Evolutionary conservation across 176 grass and related monocot genomes (phyloP).

Genomic region (Lolium rigidum): DNA sequence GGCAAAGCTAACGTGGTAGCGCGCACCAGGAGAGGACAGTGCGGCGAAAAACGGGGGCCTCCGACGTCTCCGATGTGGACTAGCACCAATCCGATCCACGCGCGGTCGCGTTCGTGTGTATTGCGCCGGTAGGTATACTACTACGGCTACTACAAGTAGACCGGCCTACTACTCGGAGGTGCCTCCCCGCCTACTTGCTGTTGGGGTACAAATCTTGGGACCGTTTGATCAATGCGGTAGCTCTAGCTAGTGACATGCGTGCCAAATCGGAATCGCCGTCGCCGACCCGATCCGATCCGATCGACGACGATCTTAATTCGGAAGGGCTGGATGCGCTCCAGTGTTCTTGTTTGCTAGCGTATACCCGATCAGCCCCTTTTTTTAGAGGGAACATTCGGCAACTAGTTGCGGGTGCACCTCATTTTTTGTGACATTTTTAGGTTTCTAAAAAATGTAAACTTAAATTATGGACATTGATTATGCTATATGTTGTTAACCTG

Average conservation of each 20-base stretch:
- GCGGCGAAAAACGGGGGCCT: slow-evolving; percentile 10
- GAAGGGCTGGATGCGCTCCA: background rate
- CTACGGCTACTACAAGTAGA: background rate
- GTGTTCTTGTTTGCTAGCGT: background rate
- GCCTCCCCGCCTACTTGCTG: background rate
- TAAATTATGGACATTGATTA: too few species aligned
- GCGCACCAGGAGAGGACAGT: slow-evolving; percentile 40
- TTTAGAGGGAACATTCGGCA: too few species aligned
- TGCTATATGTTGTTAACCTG: too few species aligned
- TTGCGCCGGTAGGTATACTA: slow-evolving; percentile 30
- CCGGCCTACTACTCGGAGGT: background rate
- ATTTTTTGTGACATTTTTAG: too few species aligned
- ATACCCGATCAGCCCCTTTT: background rate
- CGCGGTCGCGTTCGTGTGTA: background rate
- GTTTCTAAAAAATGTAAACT: too few species aligned
- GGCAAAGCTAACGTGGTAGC: slow-evolving; percentile 1
- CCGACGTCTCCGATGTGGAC: slow-evolving; percentile 41
- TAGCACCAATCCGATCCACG: slow-evolving; percentile 4
- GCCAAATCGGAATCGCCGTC: slow-evolving; percentile 39
- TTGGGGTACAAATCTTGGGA: background rate
- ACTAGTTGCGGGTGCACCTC: too few species aligned
- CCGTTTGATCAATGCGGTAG: background rate
- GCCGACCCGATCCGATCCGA: slow-evolving; percentile 13
- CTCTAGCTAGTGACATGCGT: slow-evolving; percentile 29
- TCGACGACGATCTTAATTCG: background rate